Percentiles rank a stretch among this genome's conserved stretches.
phyloP scores from a whole-genome alignment of 129 eudicot genomes.

The Pittosporum tobira region DNA sequence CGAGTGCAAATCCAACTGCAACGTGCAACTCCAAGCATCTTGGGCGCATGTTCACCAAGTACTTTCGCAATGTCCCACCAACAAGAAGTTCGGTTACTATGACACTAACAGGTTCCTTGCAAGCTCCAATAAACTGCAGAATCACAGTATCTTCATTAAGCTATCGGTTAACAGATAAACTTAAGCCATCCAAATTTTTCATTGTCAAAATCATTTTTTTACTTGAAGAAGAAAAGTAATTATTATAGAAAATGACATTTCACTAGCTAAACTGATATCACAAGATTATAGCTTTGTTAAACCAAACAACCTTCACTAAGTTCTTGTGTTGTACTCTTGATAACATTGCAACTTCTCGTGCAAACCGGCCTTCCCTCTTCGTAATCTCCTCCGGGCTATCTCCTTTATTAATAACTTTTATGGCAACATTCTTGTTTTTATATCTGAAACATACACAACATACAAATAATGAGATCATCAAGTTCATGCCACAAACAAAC shows the following conservation, averaged over 20 bases:
- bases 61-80: constrained; percentile 84
- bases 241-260: too few relatives aligned
- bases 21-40: constrained; percentile 52
- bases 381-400: constrained; percentile 77
- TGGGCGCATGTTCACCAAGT: constrained; percentile 75
- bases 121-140: constrained; percentile 82
- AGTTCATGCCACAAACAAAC: neutral
- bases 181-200: neutral
- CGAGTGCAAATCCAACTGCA: constrained; percentile 87
- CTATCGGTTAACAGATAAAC: neutral
- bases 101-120: constrained; percentile 83
- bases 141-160: neutral
- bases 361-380: constrained; percentile 66
- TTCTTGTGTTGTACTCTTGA: constrained; percentile 88
- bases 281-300: neutral
- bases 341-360: constrained; percentile 85
- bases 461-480: constrained; percentile 10
- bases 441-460: constrained; percentile 40
- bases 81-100: constrained; percentile 79
- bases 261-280: neutral
- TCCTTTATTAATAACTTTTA: constrained; percentile 72
- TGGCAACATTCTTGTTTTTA: constrained; percentile 83
- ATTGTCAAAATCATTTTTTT: too few relatives aligned
- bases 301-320: constrained; percentile 63
- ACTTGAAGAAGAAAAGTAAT: too few relatives aligned